Evolutionary conservation across 345 rosid genomes (phyloP).

Genomic region (Pugionium cornutum): DNA sequence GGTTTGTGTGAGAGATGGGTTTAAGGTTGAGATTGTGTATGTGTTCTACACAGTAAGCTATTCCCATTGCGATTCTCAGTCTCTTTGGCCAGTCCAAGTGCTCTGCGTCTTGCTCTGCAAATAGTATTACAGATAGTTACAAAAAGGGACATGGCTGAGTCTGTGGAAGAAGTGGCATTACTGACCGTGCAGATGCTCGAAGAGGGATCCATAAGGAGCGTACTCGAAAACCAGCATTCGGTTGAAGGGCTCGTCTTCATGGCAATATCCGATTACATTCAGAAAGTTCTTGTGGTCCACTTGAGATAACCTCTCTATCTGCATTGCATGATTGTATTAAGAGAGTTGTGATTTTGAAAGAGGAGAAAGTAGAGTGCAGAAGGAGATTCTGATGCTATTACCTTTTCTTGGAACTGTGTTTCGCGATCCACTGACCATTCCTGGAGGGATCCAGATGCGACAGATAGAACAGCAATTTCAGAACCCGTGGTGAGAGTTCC

Average conservation of each 20-base stretch:
- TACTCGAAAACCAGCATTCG: constrained; percentile 96
- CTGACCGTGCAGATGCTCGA: constrained; percentile 88
- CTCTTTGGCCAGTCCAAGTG: constrained; percentile 86
- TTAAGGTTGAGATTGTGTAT: constrained; percentile 70
- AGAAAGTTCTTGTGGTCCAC: constrained; percentile 91
- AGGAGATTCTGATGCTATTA: constrained; percentile 30
- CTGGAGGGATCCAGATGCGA: constrained; percentile 50
- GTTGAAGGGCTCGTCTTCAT: constrained; percentile 81
- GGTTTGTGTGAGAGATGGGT: constrained; percentile 58
- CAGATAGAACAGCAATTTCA: constrained; percentile 80
- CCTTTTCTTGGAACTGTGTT: constrained; percentile 78
- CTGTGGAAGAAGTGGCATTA: constrained; percentile 2
- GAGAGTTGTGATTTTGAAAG: neutral
- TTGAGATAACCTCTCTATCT: constrained; percentile 79
- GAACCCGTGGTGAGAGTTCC: constrained; percentile 90
- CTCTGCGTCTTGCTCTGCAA: constrained; percentile 77
- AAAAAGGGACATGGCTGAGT: neutral
- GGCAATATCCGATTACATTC: constrained; percentile 85
- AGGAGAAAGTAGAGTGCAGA: neutral
- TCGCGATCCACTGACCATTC: constrained; percentile 71
- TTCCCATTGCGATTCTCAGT: constrained; percentile 79
- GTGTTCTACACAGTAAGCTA: constrained; percentile 86
- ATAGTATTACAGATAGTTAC: neutral
- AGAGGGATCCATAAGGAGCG: constrained; percentile 92
- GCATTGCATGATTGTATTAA: constrained; percentile 36